phyloP scores from a whole-genome alignment of 108 stramenopile species.

The Cylindrotheca closterium region DNA sequence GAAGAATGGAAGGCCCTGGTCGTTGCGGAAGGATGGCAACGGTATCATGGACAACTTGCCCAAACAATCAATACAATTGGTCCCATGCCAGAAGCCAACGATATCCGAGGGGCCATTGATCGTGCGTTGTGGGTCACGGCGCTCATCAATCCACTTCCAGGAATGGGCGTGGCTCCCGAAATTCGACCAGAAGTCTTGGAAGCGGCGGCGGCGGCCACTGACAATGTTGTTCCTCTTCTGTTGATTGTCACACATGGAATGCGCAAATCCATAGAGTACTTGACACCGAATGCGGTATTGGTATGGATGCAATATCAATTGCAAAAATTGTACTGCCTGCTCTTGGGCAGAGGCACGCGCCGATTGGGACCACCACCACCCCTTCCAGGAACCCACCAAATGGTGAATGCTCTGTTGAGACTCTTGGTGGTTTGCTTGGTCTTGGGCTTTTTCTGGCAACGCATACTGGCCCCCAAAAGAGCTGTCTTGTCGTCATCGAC shows the following conservation, averaged over 20 bases:
- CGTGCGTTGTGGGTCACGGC: slow-evolving; percentile 45
- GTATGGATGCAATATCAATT: neutral
- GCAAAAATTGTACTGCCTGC: neutral
- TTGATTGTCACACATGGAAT: neutral
- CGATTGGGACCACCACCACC: neutral
- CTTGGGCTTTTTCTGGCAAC: neutral
- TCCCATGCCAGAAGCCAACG: neutral
- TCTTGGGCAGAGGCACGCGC: neutral
- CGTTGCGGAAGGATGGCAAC: neutral
- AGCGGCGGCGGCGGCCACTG: slow-evolving; percentile 5
- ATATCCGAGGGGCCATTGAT: neutral
- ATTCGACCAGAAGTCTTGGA: slow-evolving; percentile 44
- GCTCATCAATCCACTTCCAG: slow-evolving; percentile 51
- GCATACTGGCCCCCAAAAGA: neutral
- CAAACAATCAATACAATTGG: neutral
- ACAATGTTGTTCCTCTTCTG: neutral
- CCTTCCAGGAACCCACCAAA: neutral
- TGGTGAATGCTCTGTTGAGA: neutral
- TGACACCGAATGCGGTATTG: neutral
- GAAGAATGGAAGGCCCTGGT: slow-evolving; percentile 3
- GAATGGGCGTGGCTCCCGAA: slow-evolving; percentile 48
- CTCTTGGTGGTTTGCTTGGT: neutral
- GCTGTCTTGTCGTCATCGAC: too few species aligned
- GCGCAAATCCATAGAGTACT: neutral
- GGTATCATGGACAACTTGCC: neutral